phyloP scores from a whole-genome alignment of 768 basidiomycete genomes.

The Kwoniella sp. region DNA sequence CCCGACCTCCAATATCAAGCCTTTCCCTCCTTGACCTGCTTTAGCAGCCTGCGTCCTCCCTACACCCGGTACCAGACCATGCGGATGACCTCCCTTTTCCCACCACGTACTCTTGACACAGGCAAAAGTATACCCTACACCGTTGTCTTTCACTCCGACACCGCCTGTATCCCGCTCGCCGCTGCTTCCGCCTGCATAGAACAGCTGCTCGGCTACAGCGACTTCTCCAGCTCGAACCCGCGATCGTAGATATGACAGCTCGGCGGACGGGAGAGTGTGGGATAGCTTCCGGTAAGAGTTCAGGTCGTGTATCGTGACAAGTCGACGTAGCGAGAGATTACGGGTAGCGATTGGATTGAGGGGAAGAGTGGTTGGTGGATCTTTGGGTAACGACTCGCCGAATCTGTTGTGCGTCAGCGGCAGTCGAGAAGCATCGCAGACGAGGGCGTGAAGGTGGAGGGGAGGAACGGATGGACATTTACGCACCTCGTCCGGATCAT shows the following conservation, averaged over 20 bases:
- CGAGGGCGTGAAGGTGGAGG: neutral
- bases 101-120: conserved; percentile 52
- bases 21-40: conserved; percentile 34
- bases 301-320: conserved; percentile 47
- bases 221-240: conserved; percentile 42
- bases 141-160: conserved; percentile 37
- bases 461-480: too few species aligned
- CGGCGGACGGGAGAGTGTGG: conserved; percentile 49
- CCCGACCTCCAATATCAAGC: conserved; percentile 50
- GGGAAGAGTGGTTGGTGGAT: conserved; percentile 46
- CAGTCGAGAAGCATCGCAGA: neutral
- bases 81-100: conserved; percentile 48
- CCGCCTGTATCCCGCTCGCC: conserved; percentile 26
- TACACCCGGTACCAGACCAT: conserved; percentile 39
- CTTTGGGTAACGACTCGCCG: conserved; percentile 46
- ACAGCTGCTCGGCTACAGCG: conserved; percentile 43
- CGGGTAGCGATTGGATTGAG: conserved; percentile 34
- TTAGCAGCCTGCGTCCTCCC: conserved; percentile 33
- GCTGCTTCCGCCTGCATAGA: conserved; percentile 36
- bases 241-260: conserved; percentile 46
- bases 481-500: conserved; percentile 52
- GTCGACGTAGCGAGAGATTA: conserved; percentile 46
- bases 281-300: conserved; percentile 49
- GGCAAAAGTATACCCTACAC: conserved; percentile 48
- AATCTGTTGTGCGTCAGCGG: conserved; percentile 22